Conservation (phyloP, 2,329 filamentous ascomycete species). For the Emergomyces pasteurianus region DNA sequence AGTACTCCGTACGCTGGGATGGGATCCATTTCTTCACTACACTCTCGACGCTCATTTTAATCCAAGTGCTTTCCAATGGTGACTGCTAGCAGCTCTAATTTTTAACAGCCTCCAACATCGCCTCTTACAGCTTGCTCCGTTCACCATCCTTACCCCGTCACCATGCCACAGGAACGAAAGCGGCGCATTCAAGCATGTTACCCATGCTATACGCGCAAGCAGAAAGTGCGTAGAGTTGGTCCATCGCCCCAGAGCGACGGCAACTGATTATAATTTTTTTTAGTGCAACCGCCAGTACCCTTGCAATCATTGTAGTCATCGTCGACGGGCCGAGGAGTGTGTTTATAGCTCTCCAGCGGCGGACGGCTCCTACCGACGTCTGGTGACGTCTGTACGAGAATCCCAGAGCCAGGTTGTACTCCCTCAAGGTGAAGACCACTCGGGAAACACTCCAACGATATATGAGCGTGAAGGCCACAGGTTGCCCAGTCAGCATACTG, state of each 20-base stretch:
- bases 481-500: neutral
- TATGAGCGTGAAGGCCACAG: neutral
- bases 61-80: neutral
- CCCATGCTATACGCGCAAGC: constrained; percentile 1
- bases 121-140: neutral
- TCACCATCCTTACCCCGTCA: neutral
- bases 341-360: neutral
- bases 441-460: neutral
- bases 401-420: neutral
- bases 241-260: neutral
- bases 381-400: neutral
- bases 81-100: neutral
- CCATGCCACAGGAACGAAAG: neutral
- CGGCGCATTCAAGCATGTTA: neutral
- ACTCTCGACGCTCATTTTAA: neutral
- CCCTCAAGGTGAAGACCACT: too few species aligned
- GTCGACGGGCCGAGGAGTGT: neutral
- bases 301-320: neutral
- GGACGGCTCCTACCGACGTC: neutral
- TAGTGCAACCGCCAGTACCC: neutral
- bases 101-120: neutral
- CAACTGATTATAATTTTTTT: neutral
- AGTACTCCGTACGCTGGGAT: too few species aligned
- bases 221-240: neutral
- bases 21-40: too few species aligned